These are phyloP conservation scores for Pythium dissimile DNA, from an alignment of 352 stramenopile genomes.

Conservation along the genomic window DNA sequence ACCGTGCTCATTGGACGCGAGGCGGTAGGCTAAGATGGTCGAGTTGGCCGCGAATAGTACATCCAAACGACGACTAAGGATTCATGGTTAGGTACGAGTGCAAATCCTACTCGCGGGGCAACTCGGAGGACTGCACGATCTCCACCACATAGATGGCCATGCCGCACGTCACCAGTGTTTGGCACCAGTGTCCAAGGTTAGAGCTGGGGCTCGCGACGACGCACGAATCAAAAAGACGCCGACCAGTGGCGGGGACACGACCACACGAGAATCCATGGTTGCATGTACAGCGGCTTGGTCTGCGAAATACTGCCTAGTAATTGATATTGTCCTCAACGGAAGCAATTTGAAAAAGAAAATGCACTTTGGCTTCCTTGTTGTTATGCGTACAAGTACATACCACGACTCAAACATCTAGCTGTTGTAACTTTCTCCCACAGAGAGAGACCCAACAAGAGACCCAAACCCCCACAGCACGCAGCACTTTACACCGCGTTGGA, in stretches of 20 bases:
- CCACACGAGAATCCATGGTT: too few relatives aligned
- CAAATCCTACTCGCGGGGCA: too few relatives aligned
- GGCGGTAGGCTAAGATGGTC: too few relatives aligned
- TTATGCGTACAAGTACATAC: background rate
- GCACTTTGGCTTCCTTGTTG: background rate
- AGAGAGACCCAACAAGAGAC: background rate
- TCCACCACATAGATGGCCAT: conserved; percentile 34
- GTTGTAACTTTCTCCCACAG: background rate
- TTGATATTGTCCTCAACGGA: too few relatives aligned
- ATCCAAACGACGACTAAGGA: too few relatives aligned
- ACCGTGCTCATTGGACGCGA: too few relatives aligned
- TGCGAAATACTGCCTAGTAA: too few relatives aligned
- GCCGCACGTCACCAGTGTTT: conserved; percentile 30
- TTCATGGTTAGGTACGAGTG: too few relatives aligned
- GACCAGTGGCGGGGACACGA: background rate
- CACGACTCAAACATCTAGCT: background rate
- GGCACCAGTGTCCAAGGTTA: conserved; percentile 28
- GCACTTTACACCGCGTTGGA: background rate
- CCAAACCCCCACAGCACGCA: background rate
- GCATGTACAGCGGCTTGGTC: too few relatives aligned
- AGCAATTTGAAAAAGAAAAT: background rate
- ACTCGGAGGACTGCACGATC: conserved; percentile 21
- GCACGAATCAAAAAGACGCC: conserved; percentile 8
- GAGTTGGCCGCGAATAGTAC: too few relatives aligned
- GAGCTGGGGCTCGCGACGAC: too few relatives aligned